Conservation (phyloP, 2,329 filamentous ascomycete genomes). For the Cucurbitaria berberidis region DNA sequence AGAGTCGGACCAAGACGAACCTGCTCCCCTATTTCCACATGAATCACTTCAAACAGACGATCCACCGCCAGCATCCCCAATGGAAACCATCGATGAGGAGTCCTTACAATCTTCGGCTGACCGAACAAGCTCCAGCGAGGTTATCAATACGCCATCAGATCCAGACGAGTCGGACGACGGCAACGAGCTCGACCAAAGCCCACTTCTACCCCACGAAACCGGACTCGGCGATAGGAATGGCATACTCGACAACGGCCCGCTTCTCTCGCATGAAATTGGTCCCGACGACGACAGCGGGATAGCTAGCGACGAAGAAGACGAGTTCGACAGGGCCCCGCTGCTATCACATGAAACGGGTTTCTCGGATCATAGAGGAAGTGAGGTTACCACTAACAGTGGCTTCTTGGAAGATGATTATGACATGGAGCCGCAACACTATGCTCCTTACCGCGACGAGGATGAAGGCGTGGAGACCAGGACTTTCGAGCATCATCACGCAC, state of each 20-base stretch:
- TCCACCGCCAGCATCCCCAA: conserved; percentile 4
- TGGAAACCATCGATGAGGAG: conserved; percentile 28
- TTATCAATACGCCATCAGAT: conserved; percentile 26
- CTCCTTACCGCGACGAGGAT: conserved; percentile 10
- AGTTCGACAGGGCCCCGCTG: conserved; percentile 40
- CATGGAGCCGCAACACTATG: conserved; percentile 17
- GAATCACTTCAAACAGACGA: conserved; percentile 31
- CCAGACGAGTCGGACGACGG: conserved; percentile 14
- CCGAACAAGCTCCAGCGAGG: conserved; percentile 24
- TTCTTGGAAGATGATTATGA: conserved; percentile 9
- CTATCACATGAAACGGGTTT: conserved; percentile 46
- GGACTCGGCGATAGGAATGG: neutral
- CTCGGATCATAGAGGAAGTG: conserved; percentile 20
- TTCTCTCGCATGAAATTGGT: conserved; percentile 31
- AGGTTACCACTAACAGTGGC: conserved; percentile 22
- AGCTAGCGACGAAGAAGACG: conserved; percentile 24
- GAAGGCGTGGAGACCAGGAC: conserved; percentile 2
- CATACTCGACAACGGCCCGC: conserved; percentile 16
- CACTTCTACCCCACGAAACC: conserved; percentile 24
- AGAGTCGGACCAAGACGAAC: conserved; percentile 22
- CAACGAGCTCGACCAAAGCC: conserved; percentile 15
- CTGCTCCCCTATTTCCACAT: conserved; percentile 42
- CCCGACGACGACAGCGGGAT: conserved; percentile 8
- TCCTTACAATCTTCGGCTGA: conserved; percentile 24
- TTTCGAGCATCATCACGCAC: conserved; percentile 7